Percentiles rank a stretch among this genome's conserved stretches.
phyloP scores from a whole-genome alignment of 345 rosid species.

The Moricandia arvensis region DNA sequence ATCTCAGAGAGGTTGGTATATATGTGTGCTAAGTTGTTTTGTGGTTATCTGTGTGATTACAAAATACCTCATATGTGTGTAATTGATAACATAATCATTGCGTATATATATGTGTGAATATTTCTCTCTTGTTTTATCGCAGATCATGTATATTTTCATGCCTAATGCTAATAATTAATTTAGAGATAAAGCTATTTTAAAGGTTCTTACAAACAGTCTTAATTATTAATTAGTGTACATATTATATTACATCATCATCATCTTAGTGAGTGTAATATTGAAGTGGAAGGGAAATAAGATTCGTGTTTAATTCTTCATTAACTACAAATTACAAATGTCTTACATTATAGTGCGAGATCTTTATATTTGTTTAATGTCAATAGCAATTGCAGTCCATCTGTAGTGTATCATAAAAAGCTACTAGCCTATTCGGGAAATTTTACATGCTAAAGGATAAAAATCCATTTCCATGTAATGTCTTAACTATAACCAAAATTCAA shows the following conservation, averaged over 20 bases:
- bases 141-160: conserved; percentile 6
- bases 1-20: too few relatives aligned
- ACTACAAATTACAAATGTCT: background rate
- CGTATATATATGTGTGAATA: background rate
- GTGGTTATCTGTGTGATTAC: conserved; percentile 13
- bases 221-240: background rate
- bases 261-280: background rate
- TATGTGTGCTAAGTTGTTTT: conserved; percentile 19
- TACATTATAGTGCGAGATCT: background rate
- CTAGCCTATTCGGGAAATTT: background rate
- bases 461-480: conserved; percentile 4
- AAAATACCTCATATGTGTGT: conserved; percentile 3
- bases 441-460: background rate
- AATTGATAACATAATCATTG: background rate
- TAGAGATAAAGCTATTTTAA: background rate
- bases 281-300: background rate
- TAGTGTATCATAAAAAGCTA: background rate
- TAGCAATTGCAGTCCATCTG: background rate
- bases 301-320: background rate
- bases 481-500: background rate
- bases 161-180: background rate
- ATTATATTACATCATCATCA: background rate
- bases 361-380: background rate
- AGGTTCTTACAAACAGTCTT: background rate
- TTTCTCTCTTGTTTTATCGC: background rate